A percentile compares a stretch with the other conserved stretches of the same genome.
These are phyloP conservation scores for Stachybotrys elegans DNA, from an alignment of 2,329 filamentous ascomycete species.

Conservation along the genomic window DNA sequence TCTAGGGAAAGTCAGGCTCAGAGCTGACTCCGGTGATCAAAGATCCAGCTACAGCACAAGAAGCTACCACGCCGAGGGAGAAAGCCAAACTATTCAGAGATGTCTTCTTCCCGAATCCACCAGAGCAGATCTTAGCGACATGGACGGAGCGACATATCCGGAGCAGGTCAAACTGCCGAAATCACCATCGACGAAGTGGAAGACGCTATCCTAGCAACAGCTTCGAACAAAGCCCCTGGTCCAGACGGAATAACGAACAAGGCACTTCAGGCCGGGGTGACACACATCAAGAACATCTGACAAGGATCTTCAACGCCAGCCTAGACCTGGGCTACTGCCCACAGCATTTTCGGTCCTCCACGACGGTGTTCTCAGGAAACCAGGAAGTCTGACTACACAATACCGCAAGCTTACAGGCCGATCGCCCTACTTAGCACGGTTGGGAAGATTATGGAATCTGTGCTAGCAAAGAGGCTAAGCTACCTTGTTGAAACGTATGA, in stretches of 20 bases:
- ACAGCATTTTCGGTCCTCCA: conserved; percentile 10
- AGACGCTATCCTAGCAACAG: conserved; percentile 6
- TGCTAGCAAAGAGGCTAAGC: conserved; percentile 10
- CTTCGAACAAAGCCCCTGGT: conserved; percentile 12
- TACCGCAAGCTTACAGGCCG: conserved; percentile 13
- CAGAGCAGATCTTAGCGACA: not conserved
- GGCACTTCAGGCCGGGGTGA: conserved; percentile 5
- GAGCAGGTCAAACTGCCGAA: conserved; percentile 2
- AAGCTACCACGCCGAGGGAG: not conserved
- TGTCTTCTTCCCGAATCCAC: conserved; percentile 1
- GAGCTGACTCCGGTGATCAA: not conserved
- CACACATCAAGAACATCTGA: conserved; percentile 10
- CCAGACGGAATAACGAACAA: conserved; percentile 14
- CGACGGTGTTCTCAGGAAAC: conserved; percentile 12
- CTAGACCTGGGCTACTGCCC: conserved; percentile 11
- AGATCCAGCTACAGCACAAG: not conserved
- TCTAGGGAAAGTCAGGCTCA: conserved; percentile 1
- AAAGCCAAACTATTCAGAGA: conserved; percentile 2
- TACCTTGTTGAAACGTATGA: conserved; percentile 8
- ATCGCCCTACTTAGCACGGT: conserved; percentile 12
- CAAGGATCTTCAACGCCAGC: conserved; percentile 12
- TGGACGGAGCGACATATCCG: conserved; percentile 1
- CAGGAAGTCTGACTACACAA: conserved; percentile 12
- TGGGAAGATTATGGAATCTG: conserved; percentile 10
- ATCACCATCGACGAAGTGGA: conserved; percentile 11